Percentiles rank a stretch among this genome's conserved stretches.
phyloP scores from a whole-genome alignment of 495 filamentous ascomycete genomes.

The Penicillium atrosanguineum region DNA sequence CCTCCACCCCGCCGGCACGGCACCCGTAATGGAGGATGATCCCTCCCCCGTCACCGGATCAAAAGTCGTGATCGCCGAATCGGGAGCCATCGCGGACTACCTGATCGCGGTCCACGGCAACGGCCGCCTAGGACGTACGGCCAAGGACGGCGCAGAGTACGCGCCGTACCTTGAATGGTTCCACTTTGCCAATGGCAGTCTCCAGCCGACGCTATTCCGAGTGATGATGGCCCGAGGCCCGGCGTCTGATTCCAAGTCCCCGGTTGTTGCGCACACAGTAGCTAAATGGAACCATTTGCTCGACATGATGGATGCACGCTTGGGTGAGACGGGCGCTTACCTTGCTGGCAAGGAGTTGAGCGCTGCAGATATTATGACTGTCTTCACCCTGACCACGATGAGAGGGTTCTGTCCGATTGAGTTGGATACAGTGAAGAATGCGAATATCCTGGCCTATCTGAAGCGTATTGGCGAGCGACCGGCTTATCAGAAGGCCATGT shows the following conservation, averaged over 20 bases:
- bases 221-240: slow-evolving; percentile 15
- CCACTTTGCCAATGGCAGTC: slow-evolving; percentile 57
- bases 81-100: slow-evolving; percentile 55
- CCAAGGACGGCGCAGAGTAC: slow-evolving; percentile 41
- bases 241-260: slow-evolving; percentile 10
- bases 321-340: slow-evolving; percentile 44
- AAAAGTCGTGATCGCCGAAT: slow-evolving; percentile 46
- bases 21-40: slow-evolving; percentile 55
- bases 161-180: slow-evolving; percentile 60
- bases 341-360: slow-evolving; percentile 60
- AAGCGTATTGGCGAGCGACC: slow-evolving; percentile 23
- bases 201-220: slow-evolving; percentile 41
- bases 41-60: slow-evolving; percentile 31
- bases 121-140: slow-evolving; percentile 40
- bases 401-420: slow-evolving; percentile 46
- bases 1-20: slow-evolving; percentile 50
- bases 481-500: slow-evolving; percentile 30
- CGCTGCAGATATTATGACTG: slow-evolving; percentile 59
- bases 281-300: slow-evolving; percentile 25
- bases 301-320: slow-evolving; percentile 39
- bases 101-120: slow-evolving; percentile 50
- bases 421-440: slow-evolving; percentile 24
- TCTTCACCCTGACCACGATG: slow-evolving; percentile 55
- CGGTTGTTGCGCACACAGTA: background rate
- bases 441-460: slow-evolving; percentile 25